Conservation (phyloP, 257 asterid genomes). For the Gardenia jasminoides region DNA sequence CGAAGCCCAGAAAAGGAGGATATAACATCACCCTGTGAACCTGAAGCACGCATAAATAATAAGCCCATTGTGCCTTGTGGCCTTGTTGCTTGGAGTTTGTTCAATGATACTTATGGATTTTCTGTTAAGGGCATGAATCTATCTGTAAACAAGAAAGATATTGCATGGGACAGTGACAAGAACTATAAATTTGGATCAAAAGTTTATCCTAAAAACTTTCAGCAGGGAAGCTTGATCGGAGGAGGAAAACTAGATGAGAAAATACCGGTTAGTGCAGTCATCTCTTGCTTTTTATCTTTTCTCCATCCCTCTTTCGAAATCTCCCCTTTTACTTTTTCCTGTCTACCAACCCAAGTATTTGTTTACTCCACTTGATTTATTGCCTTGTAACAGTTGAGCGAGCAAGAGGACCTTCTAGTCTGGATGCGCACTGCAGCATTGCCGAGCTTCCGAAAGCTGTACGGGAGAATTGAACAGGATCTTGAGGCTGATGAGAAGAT, state of each 20-base stretch:
- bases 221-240: constrained; percentile 54
- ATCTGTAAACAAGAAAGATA: constrained; percentile 54
- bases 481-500: constrained; percentile 67
- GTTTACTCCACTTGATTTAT: not conserved
- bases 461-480: constrained; percentile 74
- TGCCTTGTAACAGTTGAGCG: constrained; percentile 56
- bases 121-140: constrained; percentile 31
- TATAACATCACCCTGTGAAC: constrained; percentile 47
- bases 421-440: constrained; percentile 94
- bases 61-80: constrained; percentile 82
- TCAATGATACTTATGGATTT: constrained; percentile 66
- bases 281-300: constrained; percentile 1
- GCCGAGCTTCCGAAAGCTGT: constrained; percentile 74
- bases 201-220: constrained; percentile 80
- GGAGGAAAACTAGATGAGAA: constrained; percentile 63
- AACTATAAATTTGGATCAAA: constrained; percentile 54
- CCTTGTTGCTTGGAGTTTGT: constrained; percentile 88
- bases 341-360: too few species aligned
- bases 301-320: not conserved
- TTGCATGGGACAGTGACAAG: constrained; percentile 74
- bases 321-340: not conserved
- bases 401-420: constrained; percentile 91
- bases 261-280: constrained; percentile 59
- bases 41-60: constrained; percentile 36
- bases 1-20: constrained; percentile 32